Percentiles rank a stretch among this genome's conserved stretches.
These are phyloP conservation scores for Aspergillus vadensis DNA, from an alignment of 2,329 filamentous ascomycete species.

Conservation along the genomic window DNA sequence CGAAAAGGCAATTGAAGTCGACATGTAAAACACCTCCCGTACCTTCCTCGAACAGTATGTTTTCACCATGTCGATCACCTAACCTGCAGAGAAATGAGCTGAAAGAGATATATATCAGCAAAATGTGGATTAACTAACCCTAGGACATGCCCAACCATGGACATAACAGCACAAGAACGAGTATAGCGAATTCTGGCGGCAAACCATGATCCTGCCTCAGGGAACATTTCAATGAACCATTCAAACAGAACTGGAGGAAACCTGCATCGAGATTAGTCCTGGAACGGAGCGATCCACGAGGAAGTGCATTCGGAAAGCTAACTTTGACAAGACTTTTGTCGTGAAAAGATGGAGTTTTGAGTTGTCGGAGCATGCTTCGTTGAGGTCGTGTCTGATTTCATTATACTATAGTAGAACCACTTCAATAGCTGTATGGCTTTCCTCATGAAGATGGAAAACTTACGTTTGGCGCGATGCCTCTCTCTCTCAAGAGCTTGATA, in stretches of 20 bases:
- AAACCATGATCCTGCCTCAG: slow-evolving; percentile 91
- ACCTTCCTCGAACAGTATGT: slow-evolving; percentile 90
- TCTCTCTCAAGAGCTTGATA: slow-evolving; percentile 73
- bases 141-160: slow-evolving; percentile 96
- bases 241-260: slow-evolving; percentile 85
- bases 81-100: slow-evolving; percentile 51
- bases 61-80: slow-evolving; percentile 95
- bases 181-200: slow-evolving; percentile 85
- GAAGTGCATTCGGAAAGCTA: slow-evolving; percentile 10
- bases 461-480: slow-evolving; percentile 62
- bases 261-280: slow-evolving; percentile 38
- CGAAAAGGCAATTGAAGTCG: slow-evolving; percentile 99
- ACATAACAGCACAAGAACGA: slow-evolving; percentile 95
- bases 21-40: slow-evolving; percentile 96
- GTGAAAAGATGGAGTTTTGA: slow-evolving; percentile 72
- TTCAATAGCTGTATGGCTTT: not conserved
- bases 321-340: slow-evolving; percentile 57
- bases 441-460: slow-evolving; percentile 13
- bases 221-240: slow-evolving; percentile 96
- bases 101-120: slow-evolving; percentile 7
- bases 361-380: slow-evolving; percentile 65
- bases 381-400: slow-evolving; percentile 61
- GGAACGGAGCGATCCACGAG: not conserved
- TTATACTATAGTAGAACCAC: slow-evolving; percentile 59
- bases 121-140: slow-evolving; percentile 47